phyloP scores from a whole-genome alignment of 139 green algal genomes.

The Chlorella sp. region DNA sequence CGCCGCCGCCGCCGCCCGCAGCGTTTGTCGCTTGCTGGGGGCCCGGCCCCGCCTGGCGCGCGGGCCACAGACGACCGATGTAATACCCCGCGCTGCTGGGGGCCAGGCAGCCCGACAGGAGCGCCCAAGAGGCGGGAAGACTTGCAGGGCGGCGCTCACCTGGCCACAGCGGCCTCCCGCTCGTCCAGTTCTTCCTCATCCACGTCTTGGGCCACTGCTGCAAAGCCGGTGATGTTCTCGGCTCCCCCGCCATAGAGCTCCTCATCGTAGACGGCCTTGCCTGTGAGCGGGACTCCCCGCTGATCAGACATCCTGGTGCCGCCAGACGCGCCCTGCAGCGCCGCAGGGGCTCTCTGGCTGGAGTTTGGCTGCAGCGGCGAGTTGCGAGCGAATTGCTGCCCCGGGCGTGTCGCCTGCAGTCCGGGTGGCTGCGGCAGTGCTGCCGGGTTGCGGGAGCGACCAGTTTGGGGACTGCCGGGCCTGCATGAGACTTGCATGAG shows the following conservation, averaged over 20 bases:
- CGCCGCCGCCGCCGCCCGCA: neutral
- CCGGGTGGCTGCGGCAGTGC: neutral
- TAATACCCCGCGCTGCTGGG: neutral
- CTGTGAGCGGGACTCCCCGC: conserved; percentile 17
- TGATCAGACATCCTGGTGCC: conserved; percentile 19
- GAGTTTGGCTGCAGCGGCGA: too few relatives aligned
- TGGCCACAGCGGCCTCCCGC: conserved; percentile 48
- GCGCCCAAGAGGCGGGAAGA: neutral
- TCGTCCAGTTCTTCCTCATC: conserved; percentile 66
- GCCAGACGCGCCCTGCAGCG: too few relatives aligned
- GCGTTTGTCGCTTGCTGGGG: neutral
- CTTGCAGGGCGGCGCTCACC: conserved; percentile 12
- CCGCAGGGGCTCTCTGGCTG: neutral
- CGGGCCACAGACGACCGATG: neutral
- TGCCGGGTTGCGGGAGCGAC: neutral
- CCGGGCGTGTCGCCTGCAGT: neutral
- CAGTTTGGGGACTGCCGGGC: neutral
- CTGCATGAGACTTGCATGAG: too few relatives aligned
- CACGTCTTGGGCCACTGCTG: conserved; percentile 5
- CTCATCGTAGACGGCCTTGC: conserved; percentile 42
- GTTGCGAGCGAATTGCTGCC: neutral
- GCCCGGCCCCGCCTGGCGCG: neutral
- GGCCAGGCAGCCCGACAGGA: neutral
- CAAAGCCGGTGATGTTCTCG: conserved; percentile 11
- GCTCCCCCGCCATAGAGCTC: conserved; percentile 51